These are phyloP conservation scores for Pulveroboletus sp. DNA, from an alignment of 768 basidiomycete species.

Conservation along the genomic window DNA sequence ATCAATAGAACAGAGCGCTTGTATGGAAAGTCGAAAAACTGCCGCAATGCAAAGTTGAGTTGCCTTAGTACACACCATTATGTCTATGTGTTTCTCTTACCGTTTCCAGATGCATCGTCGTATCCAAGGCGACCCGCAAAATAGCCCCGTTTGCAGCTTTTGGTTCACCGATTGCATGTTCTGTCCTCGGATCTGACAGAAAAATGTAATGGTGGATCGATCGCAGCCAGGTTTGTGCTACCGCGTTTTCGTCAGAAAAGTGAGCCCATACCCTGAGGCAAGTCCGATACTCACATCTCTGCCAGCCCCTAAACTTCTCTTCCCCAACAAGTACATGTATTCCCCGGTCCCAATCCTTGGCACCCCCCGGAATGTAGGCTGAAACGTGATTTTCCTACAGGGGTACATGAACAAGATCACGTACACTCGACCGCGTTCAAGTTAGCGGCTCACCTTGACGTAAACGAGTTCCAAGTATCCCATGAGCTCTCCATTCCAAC, in stretches of 20 bases:
- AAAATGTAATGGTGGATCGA: constrained; percentile 42
- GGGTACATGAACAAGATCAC: background rate
- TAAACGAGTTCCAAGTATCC: constrained; percentile 48
- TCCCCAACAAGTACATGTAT: constrained; percentile 48
- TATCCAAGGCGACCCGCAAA: constrained; percentile 23
- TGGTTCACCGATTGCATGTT: constrained; percentile 43
- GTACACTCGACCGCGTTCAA: too few relatives aligned
- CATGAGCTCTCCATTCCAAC: constrained; percentile 43
- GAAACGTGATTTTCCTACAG: constrained; percentile 21
- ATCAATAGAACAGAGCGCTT: constrained; percentile 19
- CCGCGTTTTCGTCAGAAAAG: background rate
- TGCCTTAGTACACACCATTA: too few relatives aligned
- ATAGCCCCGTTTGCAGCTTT: constrained; percentile 29
- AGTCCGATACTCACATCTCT: constrained; percentile 34
- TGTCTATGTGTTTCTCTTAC: constrained; percentile 5
- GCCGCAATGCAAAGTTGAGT: background rate
- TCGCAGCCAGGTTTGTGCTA: constrained; percentile 21
- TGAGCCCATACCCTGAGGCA: background rate
- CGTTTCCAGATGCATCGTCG: constrained; percentile 22
- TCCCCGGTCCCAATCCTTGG: constrained; percentile 34
- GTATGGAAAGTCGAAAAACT: constrained; percentile 28
- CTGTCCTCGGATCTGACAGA: constrained; percentile 41
- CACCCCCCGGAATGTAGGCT: constrained; percentile 25
- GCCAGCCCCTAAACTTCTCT: constrained; percentile 42
- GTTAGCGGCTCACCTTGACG: constrained; percentile 39